These are phyloP conservation scores for Boletus vermiculosoides DNA, from an alignment of 768 basidiomycete genomes.

Conservation along the genomic window DNA sequence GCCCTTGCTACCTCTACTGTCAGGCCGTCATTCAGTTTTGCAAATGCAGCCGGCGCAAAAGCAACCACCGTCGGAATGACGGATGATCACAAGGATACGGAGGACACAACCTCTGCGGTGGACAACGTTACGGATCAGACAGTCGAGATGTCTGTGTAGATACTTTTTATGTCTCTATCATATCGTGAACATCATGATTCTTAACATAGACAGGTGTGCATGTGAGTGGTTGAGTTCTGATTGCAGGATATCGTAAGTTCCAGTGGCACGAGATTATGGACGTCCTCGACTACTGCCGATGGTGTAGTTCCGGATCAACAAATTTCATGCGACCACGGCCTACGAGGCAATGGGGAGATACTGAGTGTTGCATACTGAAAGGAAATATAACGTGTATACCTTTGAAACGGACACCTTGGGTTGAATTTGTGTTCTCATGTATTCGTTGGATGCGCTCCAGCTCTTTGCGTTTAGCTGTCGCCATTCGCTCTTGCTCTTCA, in stretches of 20 bases:
- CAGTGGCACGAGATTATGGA: not conserved
- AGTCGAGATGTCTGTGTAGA: constrained; percentile 18
- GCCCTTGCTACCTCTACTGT: constrained; percentile 45
- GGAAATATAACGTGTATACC: constrained; percentile 35
- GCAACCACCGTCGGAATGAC: constrained; percentile 13
- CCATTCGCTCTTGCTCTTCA: constrained; percentile 61
- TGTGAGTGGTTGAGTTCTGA: not conserved
- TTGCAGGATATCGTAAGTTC: constrained; percentile 1
- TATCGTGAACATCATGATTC: constrained; percentile 7
- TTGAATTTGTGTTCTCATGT: constrained; percentile 33
- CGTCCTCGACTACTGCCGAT: constrained; percentile 20
- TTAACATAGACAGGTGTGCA: not conserved
- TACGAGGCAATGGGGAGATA: constrained; percentile 19
- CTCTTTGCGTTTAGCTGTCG: constrained; percentile 45
- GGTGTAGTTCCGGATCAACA: constrained; percentile 54
- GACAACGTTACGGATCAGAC: constrained; percentile 18
- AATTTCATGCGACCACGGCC: constrained; percentile 70
- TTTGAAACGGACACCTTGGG: constrained; percentile 61
- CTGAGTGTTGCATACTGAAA: not conserved
- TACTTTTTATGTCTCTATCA: constrained; percentile 17
- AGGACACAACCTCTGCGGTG: not conserved
- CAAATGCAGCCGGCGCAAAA: constrained; percentile 59
- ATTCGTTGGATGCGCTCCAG: constrained; percentile 47
- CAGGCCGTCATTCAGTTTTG: constrained; percentile 78
- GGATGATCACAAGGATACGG: constrained; percentile 16